phyloP scores from a whole-genome alignment of 179 eudicot genomes.

The Drosera spatulata region DNA sequence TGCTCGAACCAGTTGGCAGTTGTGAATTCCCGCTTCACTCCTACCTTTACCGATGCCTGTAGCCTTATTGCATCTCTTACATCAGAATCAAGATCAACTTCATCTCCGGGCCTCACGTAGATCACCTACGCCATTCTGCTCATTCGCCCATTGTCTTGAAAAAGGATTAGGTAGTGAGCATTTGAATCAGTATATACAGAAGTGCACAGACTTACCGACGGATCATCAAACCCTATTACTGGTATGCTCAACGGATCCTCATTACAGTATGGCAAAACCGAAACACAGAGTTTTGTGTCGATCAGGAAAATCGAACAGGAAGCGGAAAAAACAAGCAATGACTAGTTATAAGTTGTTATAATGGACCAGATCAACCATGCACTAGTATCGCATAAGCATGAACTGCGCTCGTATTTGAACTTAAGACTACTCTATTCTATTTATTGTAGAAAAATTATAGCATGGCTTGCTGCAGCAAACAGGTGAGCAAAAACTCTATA shows the following conservation, averaged over 20 bases:
- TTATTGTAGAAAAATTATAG: background rate
- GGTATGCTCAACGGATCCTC: conserved; percentile 35
- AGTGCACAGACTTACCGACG: conserved; percentile 47
- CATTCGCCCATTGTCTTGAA: background rate
- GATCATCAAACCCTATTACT: conserved; percentile 75
- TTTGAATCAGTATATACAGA: background rate
- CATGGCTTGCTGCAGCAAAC: conserved; percentile 56
- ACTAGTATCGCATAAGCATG: background rate
- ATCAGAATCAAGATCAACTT: conserved; percentile 70
- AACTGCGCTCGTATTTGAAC: background rate
- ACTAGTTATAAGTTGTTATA: background rate
- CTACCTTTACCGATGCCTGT: conserved; percentile 56
- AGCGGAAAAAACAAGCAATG: background rate
- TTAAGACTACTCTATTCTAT: background rate
- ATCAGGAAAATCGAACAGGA: conserved; percentile 24
- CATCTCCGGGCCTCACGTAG: conserved; percentile 71
- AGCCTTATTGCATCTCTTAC: conserved; percentile 75
- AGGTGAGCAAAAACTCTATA: conserved; percentile 63
- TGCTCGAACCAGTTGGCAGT: background rate
- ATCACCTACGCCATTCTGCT: conserved; percentile 46
- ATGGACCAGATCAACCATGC: background rate
- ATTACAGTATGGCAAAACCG: conserved; percentile 55
- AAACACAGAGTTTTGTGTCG: conserved; percentile 45
- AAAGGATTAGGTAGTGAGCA: background rate
- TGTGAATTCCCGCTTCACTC: background rate